A percentile compares a stretch with the other conserved stretches of the same genome.
phyloP scores from a whole-genome alignment of 2,329 filamentous ascomycete species.

The Phaeoacremonium minimum region DNA sequence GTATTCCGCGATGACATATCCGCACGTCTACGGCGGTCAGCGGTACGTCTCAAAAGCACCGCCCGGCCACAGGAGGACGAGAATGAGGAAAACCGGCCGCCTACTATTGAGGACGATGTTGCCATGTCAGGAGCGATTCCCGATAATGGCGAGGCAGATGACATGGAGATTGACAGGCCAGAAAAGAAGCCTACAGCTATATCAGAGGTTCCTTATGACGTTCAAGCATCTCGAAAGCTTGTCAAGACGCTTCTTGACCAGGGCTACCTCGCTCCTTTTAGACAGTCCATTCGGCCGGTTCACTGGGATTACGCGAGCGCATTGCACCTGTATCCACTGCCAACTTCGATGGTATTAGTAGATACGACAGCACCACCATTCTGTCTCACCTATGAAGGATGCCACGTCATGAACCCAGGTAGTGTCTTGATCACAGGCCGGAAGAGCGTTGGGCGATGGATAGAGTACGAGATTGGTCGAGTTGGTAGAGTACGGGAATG shows the following conservation, averaged over 20 bases:
- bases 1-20: slow-evolving; percentile 85
- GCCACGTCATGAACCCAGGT: slow-evolving; percentile 92
- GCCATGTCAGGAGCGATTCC: slow-evolving; percentile 24
- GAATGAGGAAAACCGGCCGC: slow-evolving; percentile 23
- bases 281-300: slow-evolving; percentile 71
- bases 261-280: slow-evolving; percentile 83
- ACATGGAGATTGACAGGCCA: slow-evolving; percentile 35
- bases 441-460: slow-evolving; percentile 71
- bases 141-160: slow-evolving; percentile 19
- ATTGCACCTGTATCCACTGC: slow-evolving; percentile 82
- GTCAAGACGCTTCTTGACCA: slow-evolving; percentile 93
- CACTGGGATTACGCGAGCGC: slow-evolving; percentile 83
- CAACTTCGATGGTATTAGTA: slow-evolving; percentile 76
- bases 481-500: slow-evolving; percentile 62
- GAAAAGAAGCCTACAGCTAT: slow-evolving; percentile 6
- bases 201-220: slow-evolving; percentile 41
- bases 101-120: slow-evolving; percentile 19
- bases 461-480: slow-evolving; percentile 74
- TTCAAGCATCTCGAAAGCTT: slow-evolving; percentile 65
- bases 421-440: slow-evolving; percentile 66
- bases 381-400: slow-evolving; percentile 88
- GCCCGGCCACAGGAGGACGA: slow-evolving; percentile 22
- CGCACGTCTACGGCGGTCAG: slow-evolving; percentile 70
- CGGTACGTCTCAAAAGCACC: slow-evolving; percentile 62
- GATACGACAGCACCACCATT: slow-evolving; percentile 81